Evolutionary conservation across 352 stramenopile species (phyloP), one percentile per base, ranked within the genome.

Genomic region (Globisporangium recalcitrans): DNA sequence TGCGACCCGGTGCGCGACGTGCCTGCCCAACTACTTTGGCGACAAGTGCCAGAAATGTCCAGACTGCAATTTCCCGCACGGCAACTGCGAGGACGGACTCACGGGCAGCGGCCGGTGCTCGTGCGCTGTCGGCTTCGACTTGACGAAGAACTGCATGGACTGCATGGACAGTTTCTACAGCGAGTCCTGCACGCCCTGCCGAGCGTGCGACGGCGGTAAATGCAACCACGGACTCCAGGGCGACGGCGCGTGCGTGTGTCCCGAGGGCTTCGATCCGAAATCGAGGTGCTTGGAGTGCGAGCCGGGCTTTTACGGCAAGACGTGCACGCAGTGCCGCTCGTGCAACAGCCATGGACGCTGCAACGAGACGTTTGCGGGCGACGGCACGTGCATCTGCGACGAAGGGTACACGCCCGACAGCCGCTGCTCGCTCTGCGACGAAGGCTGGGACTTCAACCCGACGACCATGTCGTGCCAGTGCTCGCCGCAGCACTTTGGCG

Each of bases 361-460:
- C 64, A 90, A 92, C 68, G 85, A 93, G 48, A 79, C 82, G 29
- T 69, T 71, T 4, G 48, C 32, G 0, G 84, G 87, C 11, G 84
- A 96, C 32, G 87, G 87, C 34, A 57, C 52, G 8, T 96, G 87
- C 58, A 79, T 94, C 53, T 96, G 87, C 57, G 82, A 95, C 51
- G 83, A 93, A 77, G 85, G 83, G 1, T 96, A 93, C 57, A 91
- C 83, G 2, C 58, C 75, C 21, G 80, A 82, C 49, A 89, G 76
- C 24, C 78, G 84, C 7, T 96, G 87, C 54, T 78, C 85, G 10
- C 75, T 92, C 0, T 95, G 85, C 49, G 80, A 91, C 44, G 73
- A 91, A 67, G 85, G 85, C 6, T 95, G 85, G 85, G 85, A 95
- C 60, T 95, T 95, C 52, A 95, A 95, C 47, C 85, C 85, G 5